Percentiles rank a stretch among this genome's conserved stretches.
These are phyloP conservation scores for Phialophora verrucosa DNA, from an alignment of 2,329 filamentous ascomycete genomes.

Conservation along the genomic window DNA sequence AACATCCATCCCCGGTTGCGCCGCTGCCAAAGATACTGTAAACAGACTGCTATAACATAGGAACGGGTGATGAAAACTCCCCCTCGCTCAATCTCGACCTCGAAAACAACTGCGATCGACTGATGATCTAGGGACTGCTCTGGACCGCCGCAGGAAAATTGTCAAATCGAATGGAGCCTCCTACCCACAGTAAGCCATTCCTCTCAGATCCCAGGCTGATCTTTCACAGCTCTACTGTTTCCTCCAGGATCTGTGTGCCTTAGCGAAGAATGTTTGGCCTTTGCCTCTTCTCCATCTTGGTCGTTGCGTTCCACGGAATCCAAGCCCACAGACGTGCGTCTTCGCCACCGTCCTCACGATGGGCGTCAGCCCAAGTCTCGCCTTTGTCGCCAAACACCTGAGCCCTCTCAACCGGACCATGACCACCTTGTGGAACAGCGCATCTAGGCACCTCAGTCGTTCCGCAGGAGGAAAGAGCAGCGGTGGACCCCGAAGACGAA, in stretches of 20 bases:
- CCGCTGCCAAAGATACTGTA: slow-evolving; percentile 13
- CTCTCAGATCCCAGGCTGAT: slow-evolving; percentile 64
- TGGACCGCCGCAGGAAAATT: slow-evolving; percentile 42
- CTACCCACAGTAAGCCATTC: slow-evolving; percentile 66
- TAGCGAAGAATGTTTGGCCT: slow-evolving; percentile 56
- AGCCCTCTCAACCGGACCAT: slow-evolving; percentile 60
- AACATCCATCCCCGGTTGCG: slow-evolving; percentile 20
- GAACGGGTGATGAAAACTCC: background rate
- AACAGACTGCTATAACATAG: slow-evolving; percentile 14
- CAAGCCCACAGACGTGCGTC: slow-evolving; percentile 59
- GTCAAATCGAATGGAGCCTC: slow-evolving; percentile 59
- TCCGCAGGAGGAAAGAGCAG: slow-evolving; percentile 49
- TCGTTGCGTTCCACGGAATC: slow-evolving; percentile 59
- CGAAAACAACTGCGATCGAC: slow-evolving; percentile 7
- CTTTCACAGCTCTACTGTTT: slow-evolving; percentile 55
- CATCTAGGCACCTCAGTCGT: slow-evolving; percentile 60
- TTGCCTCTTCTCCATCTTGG: slow-evolving; percentile 51
- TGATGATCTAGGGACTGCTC: slow-evolving; percentile 18
- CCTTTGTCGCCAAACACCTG: slow-evolving; percentile 60
- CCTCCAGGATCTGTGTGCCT: slow-evolving; percentile 60
- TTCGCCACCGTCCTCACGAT: slow-evolving; percentile 43
- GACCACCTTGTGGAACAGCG: slow-evolving; percentile 59
- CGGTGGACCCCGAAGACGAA: slow-evolving; percentile 55
- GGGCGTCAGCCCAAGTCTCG: slow-evolving; percentile 57
- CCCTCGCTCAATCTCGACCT: slow-evolving; percentile 7